These are phyloP conservation scores for Kwoniella pini DNA, from an alignment of 768 basidiomycete genomes.

Conservation along the genomic window DNA sequence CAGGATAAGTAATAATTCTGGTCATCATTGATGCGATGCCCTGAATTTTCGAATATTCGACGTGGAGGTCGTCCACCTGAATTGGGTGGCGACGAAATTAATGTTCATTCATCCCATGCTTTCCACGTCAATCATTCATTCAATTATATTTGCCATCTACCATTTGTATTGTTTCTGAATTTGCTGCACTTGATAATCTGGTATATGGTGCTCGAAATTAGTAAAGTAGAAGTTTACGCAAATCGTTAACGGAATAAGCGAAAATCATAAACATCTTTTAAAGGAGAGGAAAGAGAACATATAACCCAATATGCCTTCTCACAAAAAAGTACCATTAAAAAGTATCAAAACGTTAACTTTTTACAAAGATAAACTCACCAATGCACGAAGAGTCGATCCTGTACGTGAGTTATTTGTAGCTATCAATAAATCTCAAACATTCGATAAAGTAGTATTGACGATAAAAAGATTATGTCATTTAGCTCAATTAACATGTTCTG, in stretches of 20 bases:
- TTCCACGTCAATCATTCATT: not conserved
- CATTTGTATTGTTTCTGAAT: too few species aligned
- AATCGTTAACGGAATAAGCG: too few species aligned
- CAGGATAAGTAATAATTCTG: too few species aligned
- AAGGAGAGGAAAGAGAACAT: not conserved
- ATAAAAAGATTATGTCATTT: too few species aligned
- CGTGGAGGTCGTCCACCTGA: constrained; percentile 23
- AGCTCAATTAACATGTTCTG: constrained; percentile 76
- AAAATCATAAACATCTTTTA: too few species aligned
- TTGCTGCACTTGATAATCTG: too few species aligned
- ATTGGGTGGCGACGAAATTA: constrained; percentile 11
- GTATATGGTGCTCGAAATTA: too few species aligned
- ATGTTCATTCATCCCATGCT: not conserved
- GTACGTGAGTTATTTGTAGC: constrained; percentile 56
- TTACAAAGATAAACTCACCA: constrained; percentile 68
- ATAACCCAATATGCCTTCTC: constrained; percentile 2
- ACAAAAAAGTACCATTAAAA: constrained; percentile 69
- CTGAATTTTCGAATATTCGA: constrained; percentile 5
- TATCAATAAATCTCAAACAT: too few species aligned
- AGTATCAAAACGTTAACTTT: constrained; percentile 76
- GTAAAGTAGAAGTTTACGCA: too few species aligned
- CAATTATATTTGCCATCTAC: not conserved
- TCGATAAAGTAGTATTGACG: too few species aligned
- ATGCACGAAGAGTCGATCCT: constrained; percentile 66
- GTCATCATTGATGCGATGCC: too few species aligned